Conservation (phyloP, 371 early-diverging fungal genomes). For the Apophysomyces sp. region DNA sequence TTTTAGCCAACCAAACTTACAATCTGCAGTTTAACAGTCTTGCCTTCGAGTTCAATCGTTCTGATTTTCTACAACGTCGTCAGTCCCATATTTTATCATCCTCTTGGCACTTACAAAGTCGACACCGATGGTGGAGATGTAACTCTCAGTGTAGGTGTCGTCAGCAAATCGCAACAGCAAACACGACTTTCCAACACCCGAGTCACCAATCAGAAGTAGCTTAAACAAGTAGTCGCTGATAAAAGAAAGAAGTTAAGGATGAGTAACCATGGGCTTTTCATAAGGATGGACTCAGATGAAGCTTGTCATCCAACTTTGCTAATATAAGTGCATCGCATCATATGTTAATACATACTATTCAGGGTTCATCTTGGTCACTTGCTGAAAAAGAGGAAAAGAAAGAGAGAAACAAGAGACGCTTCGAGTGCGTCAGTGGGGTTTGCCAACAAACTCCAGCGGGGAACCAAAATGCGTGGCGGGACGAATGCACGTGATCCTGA, state of each 20-base stretch:
- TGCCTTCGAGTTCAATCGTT: conserved; percentile 97
- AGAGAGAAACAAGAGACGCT: conserved; percentile 2
- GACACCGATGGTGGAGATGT: conserved; percentile 99
- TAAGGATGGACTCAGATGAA: neutral
- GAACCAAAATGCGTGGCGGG: neutral
- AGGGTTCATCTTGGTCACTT: conserved; percentile 32
- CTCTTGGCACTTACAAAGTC: conserved; percentile 72
- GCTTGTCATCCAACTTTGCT: neutral
- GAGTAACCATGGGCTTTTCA: neutral
- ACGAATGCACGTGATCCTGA: no score
- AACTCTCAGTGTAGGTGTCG: conserved; percentile 97
- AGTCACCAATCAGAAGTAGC: conserved; percentile 98
- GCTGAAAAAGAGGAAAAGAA: neutral
- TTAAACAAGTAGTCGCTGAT: conserved; percentile 97
- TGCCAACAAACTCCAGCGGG: neutral
- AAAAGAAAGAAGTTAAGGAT: neutral
- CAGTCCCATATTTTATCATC: neutral
- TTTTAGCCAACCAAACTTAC: conserved; percentile 41
- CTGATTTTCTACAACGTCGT: conserved; percentile 89
- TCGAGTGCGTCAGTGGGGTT: neutral
- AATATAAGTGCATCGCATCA: neutral
- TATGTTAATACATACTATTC: conserved; percentile 35
- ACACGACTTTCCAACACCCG: conserved; percentile 99
- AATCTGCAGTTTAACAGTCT: conserved; percentile 98
- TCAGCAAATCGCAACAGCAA: conserved; percentile 98